Evolutionary conservation across 2,329 filamentous ascomycete species (phyloP), one percentile per base, ranked within the genome.

Genomic region (Xylariales sp.): DNA sequence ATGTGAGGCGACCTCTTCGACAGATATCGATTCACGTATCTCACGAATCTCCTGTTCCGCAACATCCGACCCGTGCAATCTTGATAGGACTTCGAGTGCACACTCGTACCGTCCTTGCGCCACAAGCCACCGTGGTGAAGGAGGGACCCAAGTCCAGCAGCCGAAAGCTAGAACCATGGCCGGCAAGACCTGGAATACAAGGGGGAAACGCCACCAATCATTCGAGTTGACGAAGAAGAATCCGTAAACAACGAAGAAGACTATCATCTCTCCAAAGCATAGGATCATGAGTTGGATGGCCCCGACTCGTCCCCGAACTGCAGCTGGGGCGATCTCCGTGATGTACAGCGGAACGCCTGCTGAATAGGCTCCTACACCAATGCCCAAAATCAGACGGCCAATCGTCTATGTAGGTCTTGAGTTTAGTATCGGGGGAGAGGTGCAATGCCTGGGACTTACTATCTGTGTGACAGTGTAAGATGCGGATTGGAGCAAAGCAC

Each of bases 11-110:
- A 18, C 44, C 31, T 45, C 37, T 34, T 49, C 37, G 18, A 40
- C 42, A 3, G 33, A 31, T 2, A 49, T 28, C 5, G 37, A 29
- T 16, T 44, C 45, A 11, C 27, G 72, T 32, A 82, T 78, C 58
- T 42, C 39, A 9, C 21, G 20, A 8, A 42, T 42, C 22, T 42
- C 39, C n/a, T 24, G 12, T 9, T 37, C 16, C 7, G 48, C 48
- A 11, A 46, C 46, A 11, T 42, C 46, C 2, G 37, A 35, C 3
- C 48, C 48, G n/a, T 50, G 48, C n/a, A 50, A 29, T 5, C 48
- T 31, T 3, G 44, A 47, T 5, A 50, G 40, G 2, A 50, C 46
- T 39, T 50, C 48, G 11, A 43, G 40, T 12, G 48, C 48, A 32
- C 48, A 50, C 16, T 49, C 48, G 21, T 50, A 50, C 5, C 48